phyloP scores from a whole-genome alignment of 306 rosid genomes.

The Luffa acutangula region DNA sequence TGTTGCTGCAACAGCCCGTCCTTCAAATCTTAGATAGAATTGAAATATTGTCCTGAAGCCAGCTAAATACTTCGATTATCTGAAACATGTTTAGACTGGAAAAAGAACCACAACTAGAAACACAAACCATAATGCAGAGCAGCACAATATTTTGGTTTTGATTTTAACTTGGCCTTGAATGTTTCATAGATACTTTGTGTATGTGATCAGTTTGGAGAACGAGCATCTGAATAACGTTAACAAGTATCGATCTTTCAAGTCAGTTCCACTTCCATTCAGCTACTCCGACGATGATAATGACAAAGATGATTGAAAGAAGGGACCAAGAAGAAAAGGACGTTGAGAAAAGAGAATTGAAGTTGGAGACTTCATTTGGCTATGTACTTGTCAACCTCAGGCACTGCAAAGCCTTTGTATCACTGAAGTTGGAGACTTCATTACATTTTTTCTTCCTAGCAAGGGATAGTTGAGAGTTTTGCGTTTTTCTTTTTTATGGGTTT shows the following conservation, averaged over 20 bases:
- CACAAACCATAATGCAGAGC: background rate
- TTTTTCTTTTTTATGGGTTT: background rate
- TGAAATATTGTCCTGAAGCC: background rate
- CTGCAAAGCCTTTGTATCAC: background rate
- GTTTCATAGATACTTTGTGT: background rate
- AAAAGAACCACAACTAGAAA: background rate
- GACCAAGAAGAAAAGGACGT: background rate
- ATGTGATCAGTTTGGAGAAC: slow-evolving; percentile 44
- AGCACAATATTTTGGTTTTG: background rate
- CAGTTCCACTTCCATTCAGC: slow-evolving; percentile 62
- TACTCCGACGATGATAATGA: slow-evolving; percentile 40
- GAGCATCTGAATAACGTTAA: slow-evolving; percentile 77
- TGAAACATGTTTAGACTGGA: background rate
- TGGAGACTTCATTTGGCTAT: background rate
- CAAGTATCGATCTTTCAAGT: slow-evolving; percentile 64
- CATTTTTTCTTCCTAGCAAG: background rate
- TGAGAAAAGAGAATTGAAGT: background rate
- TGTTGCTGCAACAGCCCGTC: background rate
- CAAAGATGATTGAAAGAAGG: slow-evolving; percentile 22
- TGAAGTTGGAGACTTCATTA: background rate
- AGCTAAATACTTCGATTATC: background rate
- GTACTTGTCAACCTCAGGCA: background rate
- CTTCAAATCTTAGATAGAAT: background rate
- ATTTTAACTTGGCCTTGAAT: background rate
- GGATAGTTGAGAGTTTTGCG: background rate